phyloP scores from a whole-genome alignment of 768 basidiomycete genomes.

The Pleurotus pulmonarius region DNA sequence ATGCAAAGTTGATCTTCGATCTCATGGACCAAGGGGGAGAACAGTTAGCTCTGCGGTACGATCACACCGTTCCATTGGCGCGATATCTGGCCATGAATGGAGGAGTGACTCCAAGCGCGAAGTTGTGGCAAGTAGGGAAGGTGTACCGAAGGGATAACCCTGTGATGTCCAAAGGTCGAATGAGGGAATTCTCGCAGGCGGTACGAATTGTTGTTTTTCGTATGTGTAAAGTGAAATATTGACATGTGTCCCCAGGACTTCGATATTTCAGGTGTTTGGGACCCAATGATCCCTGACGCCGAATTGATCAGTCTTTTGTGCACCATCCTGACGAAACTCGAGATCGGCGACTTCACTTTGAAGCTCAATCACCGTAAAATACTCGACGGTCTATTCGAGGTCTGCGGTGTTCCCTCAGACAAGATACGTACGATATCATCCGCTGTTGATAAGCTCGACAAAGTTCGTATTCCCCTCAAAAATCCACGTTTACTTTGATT shows the following conservation, averaged over 20 bases:
- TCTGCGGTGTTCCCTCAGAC: constrained; percentile 89
- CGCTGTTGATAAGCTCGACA: constrained; percentile 98
- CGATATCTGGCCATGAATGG: constrained; percentile 94
- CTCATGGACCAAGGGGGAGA: constrained; percentile 97
- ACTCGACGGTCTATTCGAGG: constrained; percentile 93
- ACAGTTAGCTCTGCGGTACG: constrained; percentile 89
- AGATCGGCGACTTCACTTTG: constrained; percentile 92
- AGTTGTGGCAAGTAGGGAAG: constrained; percentile 98
- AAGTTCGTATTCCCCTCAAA: constrained; percentile 42
- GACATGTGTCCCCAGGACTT: constrained; percentile 61
- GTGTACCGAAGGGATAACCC: constrained; percentile 96
- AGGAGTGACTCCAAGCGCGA: constrained; percentile 67
- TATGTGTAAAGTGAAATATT: background rate
- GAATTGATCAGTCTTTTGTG: constrained; percentile 82
- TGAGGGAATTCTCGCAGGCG: constrained; percentile 98
- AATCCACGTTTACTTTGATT: background rate
- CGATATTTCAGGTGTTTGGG: constrained; percentile 90
- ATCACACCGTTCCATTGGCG: constrained; percentile 96
- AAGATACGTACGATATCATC: constrained; percentile 92
- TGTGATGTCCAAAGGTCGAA: constrained; percentile 95
- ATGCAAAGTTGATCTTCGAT: constrained; percentile 96
- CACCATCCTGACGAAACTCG: constrained; percentile 76
- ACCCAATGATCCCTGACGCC: constrained; percentile 96
- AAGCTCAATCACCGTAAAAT: constrained; percentile 98
- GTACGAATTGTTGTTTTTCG: constrained; percentile 37